phyloP scores from a whole-genome alignment of 257 asterid species.

The Fraxinus excelsior region DNA sequence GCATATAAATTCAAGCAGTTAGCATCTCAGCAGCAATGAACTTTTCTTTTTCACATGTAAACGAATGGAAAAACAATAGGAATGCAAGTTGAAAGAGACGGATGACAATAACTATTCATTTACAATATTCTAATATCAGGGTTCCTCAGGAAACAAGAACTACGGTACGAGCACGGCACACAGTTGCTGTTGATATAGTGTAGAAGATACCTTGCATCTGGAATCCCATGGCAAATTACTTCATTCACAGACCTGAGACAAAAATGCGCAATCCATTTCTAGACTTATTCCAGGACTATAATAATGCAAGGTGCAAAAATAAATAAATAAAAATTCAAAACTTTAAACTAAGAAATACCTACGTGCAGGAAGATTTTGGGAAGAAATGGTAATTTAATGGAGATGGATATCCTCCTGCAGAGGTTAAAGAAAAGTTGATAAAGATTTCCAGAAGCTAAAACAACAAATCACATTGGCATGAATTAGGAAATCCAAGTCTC shows the following conservation, averaged over 20 bases:
- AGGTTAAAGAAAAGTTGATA: conserved; percentile 14
- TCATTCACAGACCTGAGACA: conserved; percentile 91
- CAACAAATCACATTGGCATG: neutral
- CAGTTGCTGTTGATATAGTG: conserved; percentile 14
- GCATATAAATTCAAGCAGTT: neutral
- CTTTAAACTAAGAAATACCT: conserved; percentile 55
- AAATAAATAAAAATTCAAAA: conserved; percentile 3
- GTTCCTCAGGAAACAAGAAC: neutral
- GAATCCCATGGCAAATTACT: conserved; percentile 98
- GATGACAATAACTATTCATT: neutral
- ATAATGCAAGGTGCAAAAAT: conserved; percentile 8
- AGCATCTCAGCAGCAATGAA: neutral
- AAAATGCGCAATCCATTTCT: conserved; percentile 19
- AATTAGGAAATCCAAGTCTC: conserved; percentile 7
- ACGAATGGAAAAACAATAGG: neutral
- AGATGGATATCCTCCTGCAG: conserved; percentile 98
- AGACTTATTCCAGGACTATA: conserved; percentile 20
- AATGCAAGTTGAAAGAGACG: neutral
- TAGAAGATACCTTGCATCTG: conserved; percentile 87
- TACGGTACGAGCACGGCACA: neutral
- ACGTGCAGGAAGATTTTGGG: conserved; percentile 99
- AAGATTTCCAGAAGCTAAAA: conserved; percentile 1
- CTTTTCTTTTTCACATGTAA: neutral
- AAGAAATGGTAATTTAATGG: conserved; percentile 89
- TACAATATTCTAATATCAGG: neutral